Conservation (phyloP, 2,329 filamentous ascomycete genomes). For the Rhynchosporium graminicola region DNA sequence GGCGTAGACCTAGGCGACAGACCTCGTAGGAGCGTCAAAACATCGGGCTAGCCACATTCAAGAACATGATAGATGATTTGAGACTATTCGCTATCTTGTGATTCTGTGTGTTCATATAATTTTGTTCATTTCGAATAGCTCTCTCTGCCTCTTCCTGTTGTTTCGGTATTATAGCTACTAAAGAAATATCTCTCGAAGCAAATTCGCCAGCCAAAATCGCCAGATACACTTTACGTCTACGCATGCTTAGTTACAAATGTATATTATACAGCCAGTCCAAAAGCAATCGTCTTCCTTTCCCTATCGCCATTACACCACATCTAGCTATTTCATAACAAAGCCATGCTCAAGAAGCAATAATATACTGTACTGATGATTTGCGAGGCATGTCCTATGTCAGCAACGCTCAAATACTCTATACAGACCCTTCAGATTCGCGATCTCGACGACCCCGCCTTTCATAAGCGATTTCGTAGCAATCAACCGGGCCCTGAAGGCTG, state of each 20-base stretch:
- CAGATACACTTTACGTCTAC: neutral
- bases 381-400: conserved; percentile 46
- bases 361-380: neutral
- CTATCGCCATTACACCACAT: neutral
- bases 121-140: neutral
- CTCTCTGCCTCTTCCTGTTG: conserved; percentile 10
- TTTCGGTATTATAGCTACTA: conserved; percentile 15
- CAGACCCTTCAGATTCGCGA: conserved; percentile 87
- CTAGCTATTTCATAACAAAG: neutral
- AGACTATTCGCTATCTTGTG: conserved; percentile 5
- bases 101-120: neutral
- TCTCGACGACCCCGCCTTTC: conserved; percentile 74
- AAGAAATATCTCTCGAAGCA: conserved; percentile 16
- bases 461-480: conserved; percentile 80
- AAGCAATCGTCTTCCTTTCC: neutral
- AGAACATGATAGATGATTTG: conserved; percentile 36
- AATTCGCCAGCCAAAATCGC: conserved; percentile 16
- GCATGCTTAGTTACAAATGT: neutral
- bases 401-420: conserved; percentile 96
- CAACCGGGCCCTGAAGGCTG: conserved; percentile 79
- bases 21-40: conserved; percentile 25
- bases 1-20: conserved; percentile 29
- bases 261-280: neutral
- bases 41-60: conserved; percentile 25
- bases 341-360: conserved; percentile 8